Evolutionary conservation across 805 yeast genomes (phyloP).

Genomic region (Ogataea zsoltii): DNA sequence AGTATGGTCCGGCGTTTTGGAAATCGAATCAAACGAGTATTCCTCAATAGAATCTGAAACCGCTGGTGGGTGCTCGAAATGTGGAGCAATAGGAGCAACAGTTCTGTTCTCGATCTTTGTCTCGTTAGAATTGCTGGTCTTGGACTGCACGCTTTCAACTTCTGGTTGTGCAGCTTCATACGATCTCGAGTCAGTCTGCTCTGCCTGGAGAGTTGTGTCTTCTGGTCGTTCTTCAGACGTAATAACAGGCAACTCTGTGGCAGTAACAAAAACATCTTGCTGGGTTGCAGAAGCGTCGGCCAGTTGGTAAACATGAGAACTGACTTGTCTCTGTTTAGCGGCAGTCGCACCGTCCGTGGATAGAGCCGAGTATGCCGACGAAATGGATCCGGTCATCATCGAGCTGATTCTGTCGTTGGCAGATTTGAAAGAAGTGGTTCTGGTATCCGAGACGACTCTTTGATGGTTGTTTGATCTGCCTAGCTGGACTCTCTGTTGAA

Average conservation of each 20-base stretch:
- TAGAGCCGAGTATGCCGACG: slow-evolving; percentile 20
- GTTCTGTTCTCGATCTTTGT: too few species aligned
- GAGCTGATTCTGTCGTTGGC: slow-evolving; percentile 12
- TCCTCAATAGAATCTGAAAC: slow-evolving; percentile 7
- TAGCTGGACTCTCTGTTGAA: background rate
- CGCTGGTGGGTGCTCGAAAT: slow-evolving; percentile 12
- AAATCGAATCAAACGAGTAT: slow-evolving; percentile 21
- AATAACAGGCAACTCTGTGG: slow-evolving; percentile 36
- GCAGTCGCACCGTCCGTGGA: slow-evolving; percentile 14
- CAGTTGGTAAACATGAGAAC: slow-evolving; percentile 22
- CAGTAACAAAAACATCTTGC: slow-evolving; percentile 40
- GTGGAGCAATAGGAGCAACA: background rate
- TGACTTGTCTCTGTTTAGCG: slow-evolving; percentile 6
- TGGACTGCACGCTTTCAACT: too few species aligned
- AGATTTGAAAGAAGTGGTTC: slow-evolving; percentile 6
- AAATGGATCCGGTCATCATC: slow-evolving; percentile 9
- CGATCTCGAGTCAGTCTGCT: background rate
- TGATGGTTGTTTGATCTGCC: background rate
- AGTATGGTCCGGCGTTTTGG: slow-evolving; percentile 22
- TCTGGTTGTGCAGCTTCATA: too few species aligned
- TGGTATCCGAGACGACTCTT: background rate
- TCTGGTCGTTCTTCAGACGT: background rate
- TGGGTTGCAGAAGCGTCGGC: slow-evolving; percentile 30
- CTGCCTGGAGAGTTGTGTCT: background rate
- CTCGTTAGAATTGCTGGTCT: too few species aligned